Base-by-base conservation (phyloP, 2,329 filamentous ascomycete species). In the Neopestalotiopsis sp. region DNA sequence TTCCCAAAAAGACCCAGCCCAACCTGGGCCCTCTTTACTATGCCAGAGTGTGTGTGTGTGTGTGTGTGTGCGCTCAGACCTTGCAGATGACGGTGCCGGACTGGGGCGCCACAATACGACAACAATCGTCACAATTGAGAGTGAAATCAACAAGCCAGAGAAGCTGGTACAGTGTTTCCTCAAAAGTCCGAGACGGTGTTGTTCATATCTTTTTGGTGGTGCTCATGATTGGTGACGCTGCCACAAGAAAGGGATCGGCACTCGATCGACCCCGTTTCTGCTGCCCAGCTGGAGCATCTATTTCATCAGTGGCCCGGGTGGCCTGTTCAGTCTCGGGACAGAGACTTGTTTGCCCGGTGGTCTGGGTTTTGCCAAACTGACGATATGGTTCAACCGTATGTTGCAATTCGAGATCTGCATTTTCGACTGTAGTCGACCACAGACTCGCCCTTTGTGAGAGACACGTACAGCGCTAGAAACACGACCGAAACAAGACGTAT, bases 31-130 rank as follows among this genome's bases (percentile, higher is more conserved):
- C n/a, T 49, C 45, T 7, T 52, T n/a, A 7, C 34, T 10, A 38
- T 38, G 34, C 6, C 6, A 7, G 34, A 7, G 34, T 38, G 34
- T 38, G 34, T 10, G 34, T 38, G 34, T 38, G 34, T 10, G 34
- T 38, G 10, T 38, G 34, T 38, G 34, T n/a, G 45, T 9, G 45
- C 14, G 59, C 59, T 62, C 59, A 62, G 59, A 38, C 59, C 28
- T 62, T 17, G 30, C 28, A 38, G 30, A 38, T 42, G 59, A 62
- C 59, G 59, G 34, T 32, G 57, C 57, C 57, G 57, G 57, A 52
- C 45, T 32, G 57, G 34, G 34, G 34, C 34, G 59, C 34, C 59
- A 62, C 59, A 62, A 32, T 62, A 62, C 59, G 59, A 42, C 59
- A 24, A 40, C 59, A 62, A 34, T 62, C n/a, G 30, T 62, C 30